Evolutionary conservation across 306 rosid species (phyloP), one percentile per base, ranked within the genome.

Genomic region (Mimosa bimucronata): DNA sequence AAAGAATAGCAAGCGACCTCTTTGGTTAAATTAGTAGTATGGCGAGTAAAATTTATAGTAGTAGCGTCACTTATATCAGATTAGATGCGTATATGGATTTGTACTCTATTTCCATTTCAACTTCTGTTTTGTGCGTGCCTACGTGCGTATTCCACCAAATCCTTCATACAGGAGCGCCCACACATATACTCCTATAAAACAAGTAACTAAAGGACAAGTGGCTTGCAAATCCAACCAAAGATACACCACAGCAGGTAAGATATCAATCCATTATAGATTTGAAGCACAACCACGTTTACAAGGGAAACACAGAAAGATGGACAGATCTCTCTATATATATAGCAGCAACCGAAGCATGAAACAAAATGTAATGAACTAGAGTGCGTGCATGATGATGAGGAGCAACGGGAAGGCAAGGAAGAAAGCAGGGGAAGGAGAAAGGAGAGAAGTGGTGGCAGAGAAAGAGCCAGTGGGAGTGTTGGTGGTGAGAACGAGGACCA

Each of bases 401-500:
- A 14, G 55, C 16, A 42, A 31, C 12, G 52, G 29, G 77, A 76
- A 73, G 58, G 29, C 78, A 19, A 48, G 75, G 21, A 80, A 30
- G 64, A 55, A 79, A 70, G 23, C 58, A 66, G 73, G 6, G 9
- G 68, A 2, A 19, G 28, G 1, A 2, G 82, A 46, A 48, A 44
- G 85, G 61, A 66, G 42, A 41, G 85, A 71, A 76, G 81, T 55
- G 4, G 89, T 75, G 62, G 87, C 77, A 23, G 94, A 52, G n/a
- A 95, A 88, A 73, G 81, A 84, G 26, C 98, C 96, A 1, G 76
- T 12, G 0, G 77, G 41, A 0, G 94, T 40, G 55, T 79, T 86
- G 3, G 97, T 88, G 29, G 85, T 88, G 78, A 93, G 78, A 79
- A 90, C 91, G 57, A 91, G 86, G 44, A 95, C 87, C 91, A 93